Base-by-base conservation (phyloP, 2,329 filamentous ascomycete species). In the Ceratocystis lukuohia region DNA sequence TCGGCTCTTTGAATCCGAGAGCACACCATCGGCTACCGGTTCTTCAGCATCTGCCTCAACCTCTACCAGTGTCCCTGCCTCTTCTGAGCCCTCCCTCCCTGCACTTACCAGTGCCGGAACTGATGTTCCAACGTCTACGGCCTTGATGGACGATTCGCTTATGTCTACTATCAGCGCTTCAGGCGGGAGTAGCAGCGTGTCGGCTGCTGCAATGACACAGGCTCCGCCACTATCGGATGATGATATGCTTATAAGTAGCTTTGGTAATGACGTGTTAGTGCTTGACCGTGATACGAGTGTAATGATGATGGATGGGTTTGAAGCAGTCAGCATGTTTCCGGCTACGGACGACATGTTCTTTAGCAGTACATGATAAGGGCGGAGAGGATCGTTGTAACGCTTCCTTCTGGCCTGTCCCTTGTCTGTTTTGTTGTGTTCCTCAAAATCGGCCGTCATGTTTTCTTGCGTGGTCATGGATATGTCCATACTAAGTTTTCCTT, bases 91-190 rank as follows among this genome's bases (percentile, higher is more conserved):
- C 70, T 81, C 33, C 69, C 83, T 66, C 82, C 80, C 3, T 81
- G 84, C 71, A 82, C 81, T 2, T 83, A 82, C 0, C 0, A 80
- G 73, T 0, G 86, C 86, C 0, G 77, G 83, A 2, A 87, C 87
- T 1, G 80, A 80, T 1, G 75, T 10, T 3, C 28, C 56, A 5
- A 69, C 73, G 66, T 72, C 72, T 65, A 71, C 74, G 20, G 73
- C 69, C 45, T 20, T 66, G 2, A 65, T 64, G 64, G 56, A 65
- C 1, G 56, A 57, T 4, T 67, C 64, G 17, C 53, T 64, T 1
- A 59, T 59, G 48, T 67, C 57, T 6, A 48, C 22, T 8, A 74
- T 78, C 67, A 74, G 72, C 59, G 74, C 76, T 10, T 71, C 75
- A 41, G 78, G 80, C 30, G 48, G 53, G 7, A 33, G 61, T 25